A percentile compares a stretch with the other conserved stretches of the same genome.
Evolutionary conservation across 202 grass and related monocot genomes (phyloP).

Genomic region (Panicum hallii): DNA sequence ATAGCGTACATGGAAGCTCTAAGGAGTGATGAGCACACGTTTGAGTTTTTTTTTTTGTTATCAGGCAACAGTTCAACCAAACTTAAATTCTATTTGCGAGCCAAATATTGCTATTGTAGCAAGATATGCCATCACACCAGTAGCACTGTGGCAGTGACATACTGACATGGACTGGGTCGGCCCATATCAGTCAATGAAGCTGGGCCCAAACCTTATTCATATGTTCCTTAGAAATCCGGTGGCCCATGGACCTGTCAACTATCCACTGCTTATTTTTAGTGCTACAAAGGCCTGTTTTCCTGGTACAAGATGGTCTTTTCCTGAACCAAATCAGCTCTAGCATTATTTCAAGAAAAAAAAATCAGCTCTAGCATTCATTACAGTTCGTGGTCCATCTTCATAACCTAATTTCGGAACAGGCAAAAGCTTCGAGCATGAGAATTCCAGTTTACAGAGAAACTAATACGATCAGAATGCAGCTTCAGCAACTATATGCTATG

Average conservation of each 20-base stretch:
- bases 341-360: too few relatives aligned
- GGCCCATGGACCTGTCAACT: constrained; percentile 5
- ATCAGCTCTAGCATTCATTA: neutral
- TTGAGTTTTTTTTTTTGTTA: neutral
- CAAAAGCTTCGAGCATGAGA: neutral
- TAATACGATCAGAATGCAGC: neutral
- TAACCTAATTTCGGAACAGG: neutral
- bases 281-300: neutral
- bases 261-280: neutral
- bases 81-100: neutral
- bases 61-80: neutral
- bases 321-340: neutral
- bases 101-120: neutral
- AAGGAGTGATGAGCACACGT: neutral
- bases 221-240: neutral
- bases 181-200: neutral
- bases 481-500: neutral
- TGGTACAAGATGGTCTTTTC: neutral
- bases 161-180: neutral
- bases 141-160: neutral
- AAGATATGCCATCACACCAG: neutral
- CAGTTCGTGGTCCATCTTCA: neutral
- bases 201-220: neutral
- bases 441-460: neutral
- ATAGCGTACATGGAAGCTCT: neutral